Base-by-base conservation (phyloP, 768 basidiomycete genomes). In the Asterophora lycoperdoides region DNA sequence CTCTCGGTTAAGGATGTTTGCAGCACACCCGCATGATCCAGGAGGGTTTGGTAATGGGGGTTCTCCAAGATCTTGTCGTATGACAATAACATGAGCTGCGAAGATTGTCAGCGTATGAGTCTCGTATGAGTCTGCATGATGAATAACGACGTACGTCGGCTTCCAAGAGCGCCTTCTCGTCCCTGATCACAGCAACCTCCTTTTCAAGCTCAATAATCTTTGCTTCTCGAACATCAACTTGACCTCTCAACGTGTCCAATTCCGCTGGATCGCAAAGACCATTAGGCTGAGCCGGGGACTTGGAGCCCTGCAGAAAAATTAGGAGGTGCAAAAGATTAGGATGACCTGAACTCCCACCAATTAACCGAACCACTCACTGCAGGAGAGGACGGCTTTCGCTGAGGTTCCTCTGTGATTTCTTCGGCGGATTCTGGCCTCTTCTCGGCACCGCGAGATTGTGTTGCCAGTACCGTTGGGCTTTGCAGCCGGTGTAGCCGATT, bases 351-450 rank as follows among this genome's bases (percentile, higher is more conserved):
- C 73, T 79, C 81, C 79, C 81, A 83, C 81, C 79, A 78, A 73
- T 76, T 71, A 72, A 76, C 69, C 73, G 70, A 74, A 71, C 74
- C 75, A 85, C 86, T 80, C 78, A 87, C 86, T 73, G 71, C 76
- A 66, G 84, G 80, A 74, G 83, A 77, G 70, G 76, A 79, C 67
- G 77, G 74, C 67, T 71, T 72, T 58, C 63, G 64, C 63, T 68
- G 70, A 55, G 72, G 66, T 67, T 73, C 76, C 73, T 77, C 77
- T 64, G 68, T 67, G 62, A 55, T 59, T 44, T 68, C 73, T 32
- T 62, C 63, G 44, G 61, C 65, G 17, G 60, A 60, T 14, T 68
- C 59, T 35, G 56, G 51, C 54, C 62, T 61, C 15, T 50, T 54
- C 35, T 58, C 55, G 19, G 58, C 58, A 41, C 68, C 56, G 47